Evolutionary conservation across 495 filamentous ascomycete species (phyloP).

Genomic region (Baudoinia panamericana): DNA sequence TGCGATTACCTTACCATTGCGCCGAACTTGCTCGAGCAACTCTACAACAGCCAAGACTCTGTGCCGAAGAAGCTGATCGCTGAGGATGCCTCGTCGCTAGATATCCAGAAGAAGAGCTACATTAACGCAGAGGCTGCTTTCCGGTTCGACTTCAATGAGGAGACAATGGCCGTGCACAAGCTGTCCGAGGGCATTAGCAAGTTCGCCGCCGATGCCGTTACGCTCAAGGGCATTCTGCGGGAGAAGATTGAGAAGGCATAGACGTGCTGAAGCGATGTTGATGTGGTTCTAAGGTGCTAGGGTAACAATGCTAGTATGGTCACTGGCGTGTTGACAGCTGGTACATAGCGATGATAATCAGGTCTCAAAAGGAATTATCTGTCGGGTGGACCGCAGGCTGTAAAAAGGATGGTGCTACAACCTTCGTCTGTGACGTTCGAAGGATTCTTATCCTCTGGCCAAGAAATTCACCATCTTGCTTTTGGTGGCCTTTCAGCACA

Average conservation of each 20-base stretch:
- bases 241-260: conserved; percentile 53
- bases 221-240: conserved; percentile 83
- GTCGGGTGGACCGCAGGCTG: too few species aligned
- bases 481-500: too few species aligned
- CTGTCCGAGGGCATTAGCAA: conserved; percentile 96
- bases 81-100: conserved; percentile 44
- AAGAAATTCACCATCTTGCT: too few species aligned
- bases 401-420: too few species aligned
- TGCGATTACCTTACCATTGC: conserved; percentile 99
- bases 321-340: too few species aligned
- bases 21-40: conserved; percentile 88
- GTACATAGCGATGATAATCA: too few species aligned
- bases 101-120: conserved; percentile 83
- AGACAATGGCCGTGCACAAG: conserved; percentile 98
- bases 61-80: conserved; percentile 92
- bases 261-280: too few species aligned
- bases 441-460: too few species aligned
- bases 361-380: too few species aligned
- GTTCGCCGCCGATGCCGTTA: conserved; percentile 90
- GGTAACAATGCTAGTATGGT: too few species aligned
- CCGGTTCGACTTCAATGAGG: conserved; percentile 99
- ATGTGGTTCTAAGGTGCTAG: too few species aligned
- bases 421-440: too few species aligned
- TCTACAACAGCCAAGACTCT: conserved; percentile 61
- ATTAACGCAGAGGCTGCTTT: conserved; percentile 77